Conservation (phyloP, 176 grass and related monocot genomes). For the Bromus sterilis region DNA sequence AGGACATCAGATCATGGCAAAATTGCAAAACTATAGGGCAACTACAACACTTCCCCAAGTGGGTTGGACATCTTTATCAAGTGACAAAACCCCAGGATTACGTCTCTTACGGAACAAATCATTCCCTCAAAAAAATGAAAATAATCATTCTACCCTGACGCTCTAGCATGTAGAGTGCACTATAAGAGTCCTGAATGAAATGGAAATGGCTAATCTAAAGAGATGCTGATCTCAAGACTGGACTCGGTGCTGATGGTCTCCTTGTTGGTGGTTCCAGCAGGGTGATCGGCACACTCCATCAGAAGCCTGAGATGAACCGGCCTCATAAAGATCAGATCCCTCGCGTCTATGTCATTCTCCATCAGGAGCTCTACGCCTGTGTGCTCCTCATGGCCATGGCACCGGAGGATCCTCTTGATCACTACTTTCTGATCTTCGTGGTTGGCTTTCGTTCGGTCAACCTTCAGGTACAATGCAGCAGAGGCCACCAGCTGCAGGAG, state of each 20-base stretch:
- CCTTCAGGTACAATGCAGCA: slow-evolving; percentile 52
- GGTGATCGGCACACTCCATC: slow-evolving; percentile 65
- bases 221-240: slow-evolving; percentile 39
- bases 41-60: not conserved
- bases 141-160: too few relatives aligned
- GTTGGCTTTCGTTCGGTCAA: not conserved
- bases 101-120: not conserved
- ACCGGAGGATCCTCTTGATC: slow-evolving; percentile 37
- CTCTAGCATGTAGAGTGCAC: not conserved
- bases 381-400: slow-evolving; percentile 9
- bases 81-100: not conserved
- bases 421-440: slow-evolving; percentile 11
- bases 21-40: too few relatives aligned
- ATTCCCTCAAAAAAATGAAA: too few relatives aligned
- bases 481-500: slow-evolving; percentile 64
- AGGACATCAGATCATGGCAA: too few relatives aligned
- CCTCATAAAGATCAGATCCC: slow-evolving; percentile 45
- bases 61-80: not conserved
- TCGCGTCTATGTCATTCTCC: slow-evolving; percentile 16
- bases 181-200: not conserved
- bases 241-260: slow-evolving; percentile 79
- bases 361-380: slow-evolving; percentile 35
- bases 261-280: slow-evolving; percentile 52
- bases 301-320: slow-evolving; percentile 59
- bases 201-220: slow-evolving; percentile 28